Percentiles rank a stretch among this genome's conserved stretches.
phyloP scores from a whole-genome alignment of 768 basidiomycete species.

The Galerina sulciceps region DNA sequence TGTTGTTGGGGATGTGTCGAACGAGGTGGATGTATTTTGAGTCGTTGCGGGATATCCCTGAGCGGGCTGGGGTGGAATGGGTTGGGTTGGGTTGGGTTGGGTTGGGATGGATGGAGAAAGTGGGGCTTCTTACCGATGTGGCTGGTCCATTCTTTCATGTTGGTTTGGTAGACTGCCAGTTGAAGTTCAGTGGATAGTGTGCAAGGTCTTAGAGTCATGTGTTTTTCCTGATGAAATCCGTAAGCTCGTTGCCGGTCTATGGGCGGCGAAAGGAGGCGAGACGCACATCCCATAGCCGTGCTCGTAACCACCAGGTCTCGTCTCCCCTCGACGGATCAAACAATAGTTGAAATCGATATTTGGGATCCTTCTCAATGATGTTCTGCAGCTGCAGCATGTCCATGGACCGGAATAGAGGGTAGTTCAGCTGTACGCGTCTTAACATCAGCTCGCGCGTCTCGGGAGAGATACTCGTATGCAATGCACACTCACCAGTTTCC shows the following conservation, averaged over 20 bases:
- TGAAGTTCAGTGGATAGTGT: background rate
- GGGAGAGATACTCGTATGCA: background rate
- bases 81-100: background rate
- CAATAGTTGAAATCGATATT: conserved; percentile 16
- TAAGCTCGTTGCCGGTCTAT: no score
- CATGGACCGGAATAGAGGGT: conserved; percentile 21
- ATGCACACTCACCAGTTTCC: conserved; percentile 9
- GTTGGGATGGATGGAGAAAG: background rate
- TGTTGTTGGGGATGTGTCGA: conserved; percentile 13
- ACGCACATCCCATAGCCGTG: conserved; percentile 22
- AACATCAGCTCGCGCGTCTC: background rate
- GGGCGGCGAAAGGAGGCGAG: background rate
- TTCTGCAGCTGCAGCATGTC: conserved; percentile 18
- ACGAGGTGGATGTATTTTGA: conserved; percentile 23
- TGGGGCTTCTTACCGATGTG: conserved; percentile 17
- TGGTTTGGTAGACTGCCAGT: conserved; percentile 20
- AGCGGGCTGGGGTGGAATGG: conserved; percentile 14
- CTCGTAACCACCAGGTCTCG: conserved; percentile 24
- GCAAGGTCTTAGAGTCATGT: conserved; percentile 16
- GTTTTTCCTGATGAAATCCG: conserved; percentile 13
- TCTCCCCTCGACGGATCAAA: conserved; percentile 16
- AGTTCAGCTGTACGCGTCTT: conserved; percentile 15
- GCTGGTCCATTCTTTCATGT: conserved; percentile 16
- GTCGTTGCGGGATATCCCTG: conserved; percentile 21
- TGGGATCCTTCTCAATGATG: conserved; percentile 15